A percentile compares a stretch with the other conserved stretches of the same genome.
Evolutionary conservation across 306 rosid species (phyloP).

Genomic region (Mucuna pruriens): DNA sequence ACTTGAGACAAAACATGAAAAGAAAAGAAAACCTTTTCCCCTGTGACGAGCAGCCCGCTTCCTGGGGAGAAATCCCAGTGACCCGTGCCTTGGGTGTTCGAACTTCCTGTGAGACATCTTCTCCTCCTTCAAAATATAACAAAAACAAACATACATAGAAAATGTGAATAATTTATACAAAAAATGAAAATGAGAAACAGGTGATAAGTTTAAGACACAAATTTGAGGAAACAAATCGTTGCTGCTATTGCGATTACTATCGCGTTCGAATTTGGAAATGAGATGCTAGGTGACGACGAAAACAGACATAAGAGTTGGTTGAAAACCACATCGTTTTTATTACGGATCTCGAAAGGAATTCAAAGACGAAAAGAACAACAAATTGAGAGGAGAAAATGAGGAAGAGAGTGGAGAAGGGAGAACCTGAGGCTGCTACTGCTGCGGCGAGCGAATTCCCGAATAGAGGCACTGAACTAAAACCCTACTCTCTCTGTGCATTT

Average conservation of each 20-base stretch:
- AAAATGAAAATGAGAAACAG: background rate
- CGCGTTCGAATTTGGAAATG: background rate
- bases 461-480: slow-evolving; percentile 25
- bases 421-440: slow-evolving; percentile 35
- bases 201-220: background rate
- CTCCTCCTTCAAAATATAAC: slow-evolving; percentile 30
- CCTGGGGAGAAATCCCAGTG: slow-evolving; percentile 89
- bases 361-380: background rate
- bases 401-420: background rate
- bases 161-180: background rate
- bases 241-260: background rate
- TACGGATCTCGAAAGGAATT: background rate
- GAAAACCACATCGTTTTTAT: background rate
- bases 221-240: background rate
- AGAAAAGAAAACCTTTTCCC: slow-evolving; percentile 61
- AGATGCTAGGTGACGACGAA: background rate
- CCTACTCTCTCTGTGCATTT: slow-evolving; percentile 4
- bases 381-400: background rate
- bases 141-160: background rate
- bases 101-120: slow-evolving; percentile 93
- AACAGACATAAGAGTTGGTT: background rate
- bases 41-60: slow-evolving; percentile 84
- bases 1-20: background rate
- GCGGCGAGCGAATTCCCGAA: slow-evolving; percentile 33
- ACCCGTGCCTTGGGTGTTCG: slow-evolving; percentile 91